Evolutionary conservation across 768 basidiomycete genomes (phyloP).

Genomic region (Sutorius australiensis): DNA sequence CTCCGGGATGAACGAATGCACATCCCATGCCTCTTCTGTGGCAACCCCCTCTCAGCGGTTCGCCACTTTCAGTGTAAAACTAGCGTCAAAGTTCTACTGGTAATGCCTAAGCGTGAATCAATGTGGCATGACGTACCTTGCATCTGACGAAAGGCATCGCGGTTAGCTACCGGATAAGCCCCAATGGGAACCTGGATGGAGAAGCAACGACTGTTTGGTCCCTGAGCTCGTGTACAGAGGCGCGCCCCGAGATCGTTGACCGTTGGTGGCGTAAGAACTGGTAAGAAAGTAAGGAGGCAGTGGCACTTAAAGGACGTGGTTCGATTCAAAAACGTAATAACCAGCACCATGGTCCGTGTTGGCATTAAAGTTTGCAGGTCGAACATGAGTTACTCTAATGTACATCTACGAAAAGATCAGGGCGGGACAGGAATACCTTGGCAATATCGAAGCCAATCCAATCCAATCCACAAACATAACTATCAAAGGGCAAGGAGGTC

Average conservation of each 20-base stretch:
- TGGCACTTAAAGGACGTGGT: background rate
- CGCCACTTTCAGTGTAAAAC: conserved; percentile 32
- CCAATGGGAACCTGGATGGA: background rate
- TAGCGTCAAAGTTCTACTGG: conserved; percentile 1
- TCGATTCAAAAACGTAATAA: background rate
- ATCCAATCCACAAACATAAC: conserved; percentile 9
- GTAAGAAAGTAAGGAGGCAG: background rate
- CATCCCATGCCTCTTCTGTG: conserved; percentile 19
- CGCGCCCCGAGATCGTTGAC: background rate
- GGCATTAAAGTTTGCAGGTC: background rate
- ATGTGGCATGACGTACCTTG: conserved; percentile 18
- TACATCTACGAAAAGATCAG: conserved; percentile 15
- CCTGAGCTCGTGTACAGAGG: background rate
- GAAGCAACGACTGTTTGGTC: background rate
- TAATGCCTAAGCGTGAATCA: conserved; percentile 3
- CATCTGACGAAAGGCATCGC: conserved; percentile 24
- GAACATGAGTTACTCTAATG: background rate
- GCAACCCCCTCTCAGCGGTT: conserved; percentile 28
- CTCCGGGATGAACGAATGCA: conserved; percentile 30
- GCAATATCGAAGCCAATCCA: background rate
- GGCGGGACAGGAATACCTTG: background rate
- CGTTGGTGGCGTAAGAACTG: background rate
- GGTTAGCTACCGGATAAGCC: background rate
- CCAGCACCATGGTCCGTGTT: background rate
- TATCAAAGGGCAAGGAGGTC: conserved; percentile 15